phyloP scores from a whole-genome alignment of 257 asterid genomes.

The Leonotis leonurus region DNA sequence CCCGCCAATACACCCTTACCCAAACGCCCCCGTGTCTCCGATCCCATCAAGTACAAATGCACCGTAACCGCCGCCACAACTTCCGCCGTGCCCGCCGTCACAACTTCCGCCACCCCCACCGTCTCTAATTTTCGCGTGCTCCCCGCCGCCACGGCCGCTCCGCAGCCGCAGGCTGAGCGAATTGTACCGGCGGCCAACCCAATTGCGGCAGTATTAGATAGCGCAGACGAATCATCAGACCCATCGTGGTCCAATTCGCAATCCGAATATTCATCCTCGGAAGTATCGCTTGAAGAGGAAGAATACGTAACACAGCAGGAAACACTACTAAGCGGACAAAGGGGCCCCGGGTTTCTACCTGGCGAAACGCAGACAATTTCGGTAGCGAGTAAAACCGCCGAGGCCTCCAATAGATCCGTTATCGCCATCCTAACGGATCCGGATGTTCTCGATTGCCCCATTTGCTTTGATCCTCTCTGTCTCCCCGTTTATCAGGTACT shows the following conservation, averaged over 20 bases:
- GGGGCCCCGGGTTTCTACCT: slow-evolving; percentile 8
- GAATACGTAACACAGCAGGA: neutral
- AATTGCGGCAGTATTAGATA: neutral
- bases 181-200: neutral
- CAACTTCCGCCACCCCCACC: neutral
- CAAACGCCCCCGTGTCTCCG: too few species aligned
- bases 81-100: too few species aligned
- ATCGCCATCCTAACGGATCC: slow-evolving; percentile 45
- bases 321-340: slow-evolving; percentile 9
- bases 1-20: too few species aligned
- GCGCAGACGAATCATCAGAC: neutral
- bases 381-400: too few species aligned
- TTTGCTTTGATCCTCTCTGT: slow-evolving; percentile 48
- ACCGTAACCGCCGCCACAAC: too few species aligned
- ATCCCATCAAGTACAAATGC: too few species aligned
- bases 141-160: neutral
- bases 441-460: slow-evolving; percentile 74
- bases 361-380: too few species aligned
- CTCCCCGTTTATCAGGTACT: slow-evolving; percentile 69
- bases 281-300: slow-evolving; percentile 12
- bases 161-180: neutral
- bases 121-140: too few species aligned
- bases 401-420: slow-evolving; percentile 18
- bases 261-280: slow-evolving; percentile 13
- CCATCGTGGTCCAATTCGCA: too few species aligned